Base-by-base conservation (phyloP, 2,329 filamentous ascomycete species). In the Pseudogymnoascus sp. region DNA sequence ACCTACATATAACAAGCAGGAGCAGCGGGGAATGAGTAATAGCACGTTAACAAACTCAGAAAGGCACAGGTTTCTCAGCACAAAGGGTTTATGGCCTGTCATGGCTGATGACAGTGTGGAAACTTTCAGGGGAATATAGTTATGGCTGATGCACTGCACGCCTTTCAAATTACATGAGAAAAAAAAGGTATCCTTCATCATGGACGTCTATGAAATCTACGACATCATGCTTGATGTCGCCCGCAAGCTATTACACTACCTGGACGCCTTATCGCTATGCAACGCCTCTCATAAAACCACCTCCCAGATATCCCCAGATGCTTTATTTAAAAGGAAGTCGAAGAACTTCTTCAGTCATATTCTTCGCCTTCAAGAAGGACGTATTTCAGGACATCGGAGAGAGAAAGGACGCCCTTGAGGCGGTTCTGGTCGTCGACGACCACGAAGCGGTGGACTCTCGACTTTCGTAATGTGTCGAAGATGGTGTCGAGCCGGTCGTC, bases 371-470 rank as follows among this genome's bases (percentile, higher is more conserved):
- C 84, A 21, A 96, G 81, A 67, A 99, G 81, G 62, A 97, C 91
- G 74, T 99, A 97, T 72, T 96, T 92, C 68, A 99, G 84, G 68
- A 99, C 97, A 77, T 99, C 95, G 64, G 93, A 97, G 62, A 99
- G 81, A 5, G 93, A 97, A 65, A 99, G 87, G 63, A 99, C 86
- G 56, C 95, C 95, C 74, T 88, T 90, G 63, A 99, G 84, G 69
- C 88, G 87, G 73, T 88, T 91, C 61, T 93, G 84, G 68, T 97
- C 92, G 75, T 99, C 93, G 64, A 99, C 90, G 59, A 99, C 89
- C 63, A 97, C 88, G 67, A 99, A 81, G 66, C 95, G 85, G 77
- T 99, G 95, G 28, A 99, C 93, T 65, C 96, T 85, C 53, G 93
- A 96, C 77, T 93, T 96, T 68, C 93, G 90, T 69, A 99, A 90